phyloP scores from a whole-genome alignment of 2,329 filamentous ascomycete genomes.

The Cladobotryum mycophilum region DNA sequence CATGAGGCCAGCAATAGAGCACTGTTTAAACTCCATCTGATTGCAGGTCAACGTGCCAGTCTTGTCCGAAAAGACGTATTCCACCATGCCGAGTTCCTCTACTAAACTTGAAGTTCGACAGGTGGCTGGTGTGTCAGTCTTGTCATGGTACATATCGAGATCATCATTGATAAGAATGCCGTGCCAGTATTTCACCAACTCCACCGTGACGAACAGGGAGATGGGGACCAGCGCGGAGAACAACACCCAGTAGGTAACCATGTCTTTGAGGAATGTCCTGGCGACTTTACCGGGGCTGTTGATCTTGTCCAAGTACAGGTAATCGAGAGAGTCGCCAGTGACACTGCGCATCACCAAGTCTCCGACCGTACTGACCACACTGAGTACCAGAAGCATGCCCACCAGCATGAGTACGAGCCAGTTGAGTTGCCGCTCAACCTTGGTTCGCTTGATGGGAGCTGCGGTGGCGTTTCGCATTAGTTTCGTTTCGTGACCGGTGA shows the following conservation, averaged over 20 bases:
- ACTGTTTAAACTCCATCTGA: conserved; percentile 97
- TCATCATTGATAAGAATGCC: conserved; percentile 98
- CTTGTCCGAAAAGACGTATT: conserved; percentile 98
- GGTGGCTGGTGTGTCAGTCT: conserved; percentile 89
- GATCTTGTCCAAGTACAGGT: conserved; percentile 62
- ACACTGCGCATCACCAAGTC: conserved; percentile 74
- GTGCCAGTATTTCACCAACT: conserved; percentile 96
- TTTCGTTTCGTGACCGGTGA: conserved; percentile 91
- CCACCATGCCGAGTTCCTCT: conserved; percentile 95
- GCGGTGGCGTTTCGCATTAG: conserved; percentile 98
- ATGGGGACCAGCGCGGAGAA: conserved; percentile 97
- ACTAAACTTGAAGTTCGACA: conserved; percentile 95
- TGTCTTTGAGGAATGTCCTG: conserved; percentile 82
- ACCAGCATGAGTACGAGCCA: conserved; percentile 87
- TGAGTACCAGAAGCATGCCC: conserved; percentile 73
- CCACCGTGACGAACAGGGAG: conserved; percentile 94
- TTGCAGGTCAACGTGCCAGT: conserved; percentile 97
- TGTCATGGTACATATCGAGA: conserved; percentile 95
- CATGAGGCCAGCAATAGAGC: conserved; percentile 85
- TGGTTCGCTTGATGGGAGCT: conserved; percentile 94
- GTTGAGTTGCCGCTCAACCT: conserved; percentile 91
- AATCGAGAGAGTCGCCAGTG: conserved; percentile 56
- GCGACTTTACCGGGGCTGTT: conserved; percentile 51
- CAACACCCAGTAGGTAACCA: conserved; percentile 97
- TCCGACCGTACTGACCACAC: conserved; percentile 83